Evolutionary conservation across 495 filamentous ascomycete genomes (phyloP).

Genomic region (Physcia stellaris): DNA sequence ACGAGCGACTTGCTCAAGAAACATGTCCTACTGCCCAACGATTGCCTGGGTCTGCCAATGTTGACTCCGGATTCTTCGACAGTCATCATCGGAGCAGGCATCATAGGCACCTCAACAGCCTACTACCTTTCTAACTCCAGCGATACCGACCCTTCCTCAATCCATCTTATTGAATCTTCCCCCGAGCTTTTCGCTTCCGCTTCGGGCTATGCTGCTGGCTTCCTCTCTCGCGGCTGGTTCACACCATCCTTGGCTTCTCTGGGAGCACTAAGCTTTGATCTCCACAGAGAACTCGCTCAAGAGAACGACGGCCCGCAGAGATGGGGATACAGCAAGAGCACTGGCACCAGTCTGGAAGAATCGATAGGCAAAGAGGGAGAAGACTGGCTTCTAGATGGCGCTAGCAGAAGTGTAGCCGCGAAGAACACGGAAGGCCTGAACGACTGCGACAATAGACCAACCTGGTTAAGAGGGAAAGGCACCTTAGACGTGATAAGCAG

Average conservation of each 20-base stretch:
- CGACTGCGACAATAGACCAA: conserved; percentile 19
- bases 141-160: conserved; percentile 34
- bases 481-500: conserved; percentile 47
- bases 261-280: conserved; percentile 52
- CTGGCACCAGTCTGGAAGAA: conserved; percentile 38
- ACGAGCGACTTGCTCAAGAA: too few species aligned
- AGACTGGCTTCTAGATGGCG: conserved; percentile 50
- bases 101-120: conserved; percentile 67
- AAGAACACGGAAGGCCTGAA: conserved; percentile 15
- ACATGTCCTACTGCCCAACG: too few species aligned
- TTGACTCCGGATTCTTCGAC: too few species aligned
- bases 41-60: too few species aligned
- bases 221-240: conserved; percentile 66
- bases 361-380: conserved; percentile 28
- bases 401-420: conserved; percentile 48
- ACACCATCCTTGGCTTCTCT: conserved; percentile 35
- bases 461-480: conserved; percentile 48
- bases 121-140: conserved; percentile 54
- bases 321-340: conserved; percentile 59
- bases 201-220: conserved; percentile 62
- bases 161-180: conserved; percentile 58
- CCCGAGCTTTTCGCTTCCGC: conserved; percentile 53
- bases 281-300: conserved; percentile 51
- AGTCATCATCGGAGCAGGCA: conserved; percentile 65
- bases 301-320: conserved; percentile 40